phyloP scores from a whole-genome alignment of 2,329 filamentous ascomycete species.

The Monosporascus cannonballus region DNA sequence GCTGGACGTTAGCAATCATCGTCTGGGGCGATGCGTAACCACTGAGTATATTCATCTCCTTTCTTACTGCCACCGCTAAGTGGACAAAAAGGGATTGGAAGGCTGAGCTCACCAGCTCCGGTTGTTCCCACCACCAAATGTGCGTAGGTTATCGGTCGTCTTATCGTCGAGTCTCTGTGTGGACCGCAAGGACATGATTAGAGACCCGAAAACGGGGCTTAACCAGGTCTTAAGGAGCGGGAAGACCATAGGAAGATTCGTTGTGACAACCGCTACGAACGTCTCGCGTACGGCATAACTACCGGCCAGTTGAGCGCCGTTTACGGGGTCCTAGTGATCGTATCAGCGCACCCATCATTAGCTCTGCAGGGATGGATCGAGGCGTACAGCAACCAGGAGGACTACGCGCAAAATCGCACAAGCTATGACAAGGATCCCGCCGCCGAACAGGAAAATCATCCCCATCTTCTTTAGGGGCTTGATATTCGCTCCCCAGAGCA shows the following conservation, averaged over 20 bases:
- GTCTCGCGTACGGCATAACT: constrained; percentile 38
- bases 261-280: constrained; percentile 37
- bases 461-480: constrained; percentile 30
- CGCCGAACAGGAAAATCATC: constrained; percentile 30
- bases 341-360: background rate
- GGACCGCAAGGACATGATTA: constrained; percentile 31
- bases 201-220: constrained; percentile 23
- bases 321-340: constrained; percentile 29
- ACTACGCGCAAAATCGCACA: constrained; percentile 31
- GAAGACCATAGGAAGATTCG: constrained; percentile 40
- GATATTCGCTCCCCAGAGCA: constrained; percentile 35
- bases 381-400: constrained; percentile 23
- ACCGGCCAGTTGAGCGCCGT: constrained; percentile 34
- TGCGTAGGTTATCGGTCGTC: constrained; percentile 31
- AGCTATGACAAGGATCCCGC: constrained; percentile 34
- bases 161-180: constrained; percentile 30
- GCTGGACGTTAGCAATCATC: background rate
- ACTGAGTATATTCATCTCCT: no score
- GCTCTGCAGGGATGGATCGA: background rate
- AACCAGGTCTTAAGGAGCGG: constrained; percentile 36
- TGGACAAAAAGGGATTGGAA: no score
- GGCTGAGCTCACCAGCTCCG: constrained; percentile 15
- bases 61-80: no score
- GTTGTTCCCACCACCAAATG: constrained; percentile 33
- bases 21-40: no score